These are phyloP conservation scores for Ceriops zippeliana DNA, from an alignment of 345 rosid genomes.

Conservation along the genomic window DNA sequence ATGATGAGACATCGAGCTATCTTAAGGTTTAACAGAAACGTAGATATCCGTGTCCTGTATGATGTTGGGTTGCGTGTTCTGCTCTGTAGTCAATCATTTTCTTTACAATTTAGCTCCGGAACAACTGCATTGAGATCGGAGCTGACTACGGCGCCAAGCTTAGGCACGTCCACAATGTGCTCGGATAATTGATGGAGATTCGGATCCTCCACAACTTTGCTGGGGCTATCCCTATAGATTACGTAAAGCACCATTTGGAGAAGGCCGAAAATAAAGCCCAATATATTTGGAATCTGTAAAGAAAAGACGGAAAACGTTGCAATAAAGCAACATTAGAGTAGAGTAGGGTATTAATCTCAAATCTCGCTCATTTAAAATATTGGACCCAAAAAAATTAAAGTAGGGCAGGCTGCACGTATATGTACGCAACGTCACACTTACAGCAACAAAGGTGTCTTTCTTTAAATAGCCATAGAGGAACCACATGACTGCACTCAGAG, in stretches of 20 bases:
- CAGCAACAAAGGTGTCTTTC: conserved; percentile 20
- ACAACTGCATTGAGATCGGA: conserved; percentile 36
- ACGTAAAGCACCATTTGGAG: conserved; percentile 52
- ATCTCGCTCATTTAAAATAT: too few species aligned
- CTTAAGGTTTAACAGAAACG: not conserved
- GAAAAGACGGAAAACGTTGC: not conserved
- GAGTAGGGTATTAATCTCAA: not conserved
- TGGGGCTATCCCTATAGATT: conserved; percentile 30
- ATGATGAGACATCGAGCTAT: too few species aligned
- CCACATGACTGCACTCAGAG: conserved; percentile 55
- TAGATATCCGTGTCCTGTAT: conserved; percentile 20
- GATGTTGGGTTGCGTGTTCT: conserved; percentile 5
- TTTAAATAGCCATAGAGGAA: conserved; percentile 42
- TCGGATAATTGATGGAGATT: conserved; percentile 11
- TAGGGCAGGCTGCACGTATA: not conserved
- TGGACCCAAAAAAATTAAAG: too few species aligned
- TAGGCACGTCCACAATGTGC: conserved; percentile 38
- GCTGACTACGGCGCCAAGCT: conserved; percentile 37
- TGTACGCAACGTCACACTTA: conserved; percentile 4
- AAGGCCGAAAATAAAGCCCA: conserved; percentile 47
- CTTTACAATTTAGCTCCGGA: conserved; percentile 29
- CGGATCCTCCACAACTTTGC: not conserved
- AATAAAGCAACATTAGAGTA: not conserved
- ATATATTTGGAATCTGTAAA: conserved; percentile 48
- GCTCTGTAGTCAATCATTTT: conserved; percentile 26